Conservation (phyloP, 2,329 filamentous ascomycete species). For the Pseudophaeomoniella oleicola region DNA sequence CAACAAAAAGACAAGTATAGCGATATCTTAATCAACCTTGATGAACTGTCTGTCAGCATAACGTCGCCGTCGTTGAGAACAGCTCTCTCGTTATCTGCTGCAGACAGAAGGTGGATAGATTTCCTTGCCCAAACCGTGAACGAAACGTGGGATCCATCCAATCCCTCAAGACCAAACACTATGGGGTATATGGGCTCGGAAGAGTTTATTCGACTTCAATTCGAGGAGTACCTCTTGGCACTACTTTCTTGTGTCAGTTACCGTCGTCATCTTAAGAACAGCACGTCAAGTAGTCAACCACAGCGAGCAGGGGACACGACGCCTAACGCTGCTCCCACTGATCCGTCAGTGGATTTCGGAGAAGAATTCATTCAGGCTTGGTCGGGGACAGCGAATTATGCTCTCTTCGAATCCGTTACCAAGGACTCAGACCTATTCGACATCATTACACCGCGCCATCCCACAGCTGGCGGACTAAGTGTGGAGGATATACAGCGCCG, state of each 20-base stretch:
- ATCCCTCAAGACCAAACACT: constrained; percentile 80
- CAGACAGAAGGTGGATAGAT: constrained; percentile 93
- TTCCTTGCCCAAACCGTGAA: constrained; percentile 85
- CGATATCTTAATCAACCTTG: constrained; percentile 91
- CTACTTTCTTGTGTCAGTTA: constrained; percentile 84
- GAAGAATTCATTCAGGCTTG: constrained; percentile 76
- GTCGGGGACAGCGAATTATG: constrained; percentile 78
- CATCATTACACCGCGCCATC: constrained; percentile 83
- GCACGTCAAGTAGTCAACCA: constrained; percentile 28
- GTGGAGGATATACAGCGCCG: constrained; percentile 90
- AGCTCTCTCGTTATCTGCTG: constrained; percentile 64
- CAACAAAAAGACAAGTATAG: constrained; percentile 94
- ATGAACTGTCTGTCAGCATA: constrained; percentile 51
- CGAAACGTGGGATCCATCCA: constrained; percentile 89
- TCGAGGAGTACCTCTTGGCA: constrained; percentile 88
- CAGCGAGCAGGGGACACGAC: constrained; percentile 24
- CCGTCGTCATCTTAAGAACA: constrained; percentile 49
- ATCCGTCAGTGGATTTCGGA: constrained; percentile 73
- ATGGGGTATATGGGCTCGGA: constrained; percentile 92
- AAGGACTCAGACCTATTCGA: constrained; percentile 72
- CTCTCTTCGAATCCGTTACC: constrained; percentile 67
- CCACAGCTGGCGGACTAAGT: constrained; percentile 79
- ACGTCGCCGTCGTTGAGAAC: constrained; percentile 62
- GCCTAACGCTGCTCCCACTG: constrained; percentile 36
- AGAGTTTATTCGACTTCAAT: constrained; percentile 92